A percentile compares a stretch with the other conserved stretches of the same genome.
Conservation (phyloP, 331 rosid species). For the Pyrus hybrid region DNA sequence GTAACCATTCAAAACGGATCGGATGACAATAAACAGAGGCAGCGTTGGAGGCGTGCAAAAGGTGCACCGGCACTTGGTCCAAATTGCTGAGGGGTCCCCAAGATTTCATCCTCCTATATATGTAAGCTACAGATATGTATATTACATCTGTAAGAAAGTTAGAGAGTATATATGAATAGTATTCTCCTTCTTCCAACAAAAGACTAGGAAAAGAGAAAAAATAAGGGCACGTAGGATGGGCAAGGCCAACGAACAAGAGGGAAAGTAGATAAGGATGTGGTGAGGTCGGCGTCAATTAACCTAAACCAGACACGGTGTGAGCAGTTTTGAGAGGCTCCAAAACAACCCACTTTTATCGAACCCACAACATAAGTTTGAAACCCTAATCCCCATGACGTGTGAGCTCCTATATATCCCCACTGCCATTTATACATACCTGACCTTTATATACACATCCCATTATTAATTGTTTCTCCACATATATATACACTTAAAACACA, state of each 20-base stretch:
- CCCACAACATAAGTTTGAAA: background rate
- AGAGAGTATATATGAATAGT: too few species aligned
- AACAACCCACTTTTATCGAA: slow-evolving; percentile 21
- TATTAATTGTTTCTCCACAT: background rate
- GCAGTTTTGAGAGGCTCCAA: slow-evolving; percentile 17
- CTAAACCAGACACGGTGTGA: slow-evolving; percentile 16
- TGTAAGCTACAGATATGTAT: too few species aligned
- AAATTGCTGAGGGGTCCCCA: too few species aligned
- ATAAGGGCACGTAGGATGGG: background rate
- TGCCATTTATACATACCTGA: background rate
- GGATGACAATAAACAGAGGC: too few species aligned
- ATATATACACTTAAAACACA: background rate
- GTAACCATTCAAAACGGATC: too few species aligned
- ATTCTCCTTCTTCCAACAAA: too few species aligned
- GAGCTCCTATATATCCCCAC: slow-evolving; percentile 4
- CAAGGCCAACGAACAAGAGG: slow-evolving; percentile 36
- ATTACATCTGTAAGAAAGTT: too few species aligned
- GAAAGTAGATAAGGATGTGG: slow-evolving; percentile 41
- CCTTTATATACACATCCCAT: background rate
- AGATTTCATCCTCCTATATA: too few species aligned
- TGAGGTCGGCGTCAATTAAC: slow-evolving; percentile 10
- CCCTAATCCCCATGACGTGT: slow-evolving; percentile 7
- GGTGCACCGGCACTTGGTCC: too few species aligned
- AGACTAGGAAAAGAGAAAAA: background rate
- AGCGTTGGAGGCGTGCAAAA: too few species aligned